Evolutionary conservation across 768 basidiomycete species (phyloP).

Genomic region (Grammothele lineata): DNA sequence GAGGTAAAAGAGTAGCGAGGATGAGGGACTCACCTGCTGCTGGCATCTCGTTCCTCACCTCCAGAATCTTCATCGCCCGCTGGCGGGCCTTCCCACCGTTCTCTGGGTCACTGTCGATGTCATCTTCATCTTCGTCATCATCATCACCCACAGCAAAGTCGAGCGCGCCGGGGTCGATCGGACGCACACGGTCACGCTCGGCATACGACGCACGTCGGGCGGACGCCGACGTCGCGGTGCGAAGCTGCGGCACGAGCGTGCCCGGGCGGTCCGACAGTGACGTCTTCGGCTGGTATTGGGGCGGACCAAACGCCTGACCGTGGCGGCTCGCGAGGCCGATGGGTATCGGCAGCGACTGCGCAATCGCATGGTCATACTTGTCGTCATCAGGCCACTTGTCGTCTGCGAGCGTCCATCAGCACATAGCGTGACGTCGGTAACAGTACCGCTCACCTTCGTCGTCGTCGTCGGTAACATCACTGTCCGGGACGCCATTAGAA

Average conservation of each 20-base stretch:
- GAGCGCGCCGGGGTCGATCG: conserved; percentile 65
- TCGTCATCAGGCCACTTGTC: conserved; percentile 7
- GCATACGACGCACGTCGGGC: conserved; percentile 62
- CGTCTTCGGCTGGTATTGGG: conserved; percentile 55
- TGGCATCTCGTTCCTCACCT: conserved; percentile 65
- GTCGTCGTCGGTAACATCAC: conserved; percentile 13
- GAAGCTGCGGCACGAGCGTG: conserved; percentile 26
- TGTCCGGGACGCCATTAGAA: conserved; percentile 10
- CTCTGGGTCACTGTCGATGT: conserved; percentile 29
- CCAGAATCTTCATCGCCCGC: conserved; percentile 64
- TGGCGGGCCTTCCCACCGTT: conserved; percentile 43
- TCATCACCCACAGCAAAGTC: conserved; percentile 52
- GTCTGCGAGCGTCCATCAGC: background rate
- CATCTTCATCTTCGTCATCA: conserved; percentile 37
- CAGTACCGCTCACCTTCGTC: conserved; percentile 5
- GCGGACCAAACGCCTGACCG: conserved; percentile 42
- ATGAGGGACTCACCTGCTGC: conserved; percentile 19
- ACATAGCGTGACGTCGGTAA: background rate
- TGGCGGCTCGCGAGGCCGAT: conserved; percentile 37
- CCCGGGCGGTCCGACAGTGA: conserved; percentile 37
- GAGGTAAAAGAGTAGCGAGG: background rate
- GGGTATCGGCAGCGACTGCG: conserved; percentile 60
- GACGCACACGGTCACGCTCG: conserved; percentile 59
- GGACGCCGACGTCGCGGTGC: conserved; percentile 37
- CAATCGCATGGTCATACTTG: conserved; percentile 26